Base-by-base conservation (phyloP, 768 basidiomycete genomes). In the Boletus insuetus region DNA sequence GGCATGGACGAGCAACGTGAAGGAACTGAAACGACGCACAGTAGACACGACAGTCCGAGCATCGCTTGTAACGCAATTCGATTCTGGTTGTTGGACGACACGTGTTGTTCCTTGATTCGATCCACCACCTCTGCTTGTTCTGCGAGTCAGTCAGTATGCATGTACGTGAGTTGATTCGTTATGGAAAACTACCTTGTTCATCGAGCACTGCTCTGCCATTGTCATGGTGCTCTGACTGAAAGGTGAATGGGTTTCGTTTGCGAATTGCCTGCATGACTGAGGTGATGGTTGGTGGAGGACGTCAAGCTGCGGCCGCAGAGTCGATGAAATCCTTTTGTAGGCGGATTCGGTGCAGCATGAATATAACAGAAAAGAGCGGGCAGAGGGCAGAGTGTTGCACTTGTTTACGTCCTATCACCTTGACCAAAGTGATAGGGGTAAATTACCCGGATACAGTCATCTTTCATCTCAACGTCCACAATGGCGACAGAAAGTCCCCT, bases 51-150 rank as follows among this genome's bases (percentile, higher is more conserved):
- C 22, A 80, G 61, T 0, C 69, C 69, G 20, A 85, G 67, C 29
- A 81, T 68, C 8, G 66, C 55, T 50, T 77, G 76, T 26, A 83
- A 49, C 20, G 73, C 67, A 10, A 73, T 44, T 24, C 75, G 66
- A 38, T 79, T 78, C 43, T 71, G 74, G 53, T 64, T 59, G 64
- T 79, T 81, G 1, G 77, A 77, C 9, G 64, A 63, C 0, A 73
- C 68, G 52, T 81, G 81, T 43, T 75, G 70, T n/a, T 61, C 62
- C 45, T 76, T 79, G 38, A 89, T 68, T 6, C 52, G 60, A n/a
- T 78, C 69, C 46, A 89, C 77, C 13, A 85, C 39, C 43, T 80
- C 78, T 44, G 85, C 80, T 64, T 89, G 87, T 64, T 89, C 86
- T 87, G 61, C 3, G 42, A 24, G 42, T 10, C 5, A 47, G 47